Evolutionary conservation across 2,329 filamentous ascomycete genomes (phyloP).

Genomic region (Colletotrichum graminicola): DNA sequence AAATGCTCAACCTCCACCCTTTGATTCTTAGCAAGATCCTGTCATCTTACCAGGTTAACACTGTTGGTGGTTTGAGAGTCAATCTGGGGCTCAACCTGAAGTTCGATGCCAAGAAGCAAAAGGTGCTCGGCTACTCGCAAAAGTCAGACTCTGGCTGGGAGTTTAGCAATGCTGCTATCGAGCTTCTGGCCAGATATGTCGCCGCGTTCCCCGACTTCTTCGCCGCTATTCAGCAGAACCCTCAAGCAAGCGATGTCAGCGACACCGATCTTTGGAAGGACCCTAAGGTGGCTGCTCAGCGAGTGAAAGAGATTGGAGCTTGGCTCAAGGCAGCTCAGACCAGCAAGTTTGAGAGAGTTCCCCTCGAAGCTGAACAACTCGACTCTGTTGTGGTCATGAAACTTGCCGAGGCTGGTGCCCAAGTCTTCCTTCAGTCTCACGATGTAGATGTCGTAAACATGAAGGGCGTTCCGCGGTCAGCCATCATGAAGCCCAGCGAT

Average conservation of each 20-base stretch:
- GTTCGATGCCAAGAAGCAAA: constrained; percentile 94
- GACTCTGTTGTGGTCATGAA: constrained; percentile 89
- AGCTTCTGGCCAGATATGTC: constrained; percentile 90
- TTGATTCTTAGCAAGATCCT: constrained; percentile 95
- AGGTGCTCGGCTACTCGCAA: constrained; percentile 94
- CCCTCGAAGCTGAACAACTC: constrained; percentile 94
- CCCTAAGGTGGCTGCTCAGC: constrained; percentile 76
- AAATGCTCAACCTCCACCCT: constrained; percentile 83
- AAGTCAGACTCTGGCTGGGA: constrained; percentile 93
- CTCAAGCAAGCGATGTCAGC: constrained; percentile 84
- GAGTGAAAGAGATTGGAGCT: constrained; percentile 91
- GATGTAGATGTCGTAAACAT: constrained; percentile 75
- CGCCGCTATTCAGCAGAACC: constrained; percentile 85
- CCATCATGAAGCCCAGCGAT: constrained; percentile 91
- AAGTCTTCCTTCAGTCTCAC: constrained; percentile 64
- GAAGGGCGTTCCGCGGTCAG: constrained; percentile 84
- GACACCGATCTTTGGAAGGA: constrained; percentile 89
- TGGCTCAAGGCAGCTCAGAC: constrained; percentile 95
- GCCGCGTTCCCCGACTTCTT: constrained; percentile 95
- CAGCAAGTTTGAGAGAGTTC: constrained; percentile 94
- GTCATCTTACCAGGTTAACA: constrained; percentile 87
- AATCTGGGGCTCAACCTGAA: constrained; percentile 97
- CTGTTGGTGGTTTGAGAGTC: constrained; percentile 81
- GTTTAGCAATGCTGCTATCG: constrained; percentile 87
- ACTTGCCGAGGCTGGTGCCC: constrained; percentile 82